Base-by-base conservation (phyloP, 2,329 filamentous ascomycete species). In the Canariomyces notabilis region DNA sequence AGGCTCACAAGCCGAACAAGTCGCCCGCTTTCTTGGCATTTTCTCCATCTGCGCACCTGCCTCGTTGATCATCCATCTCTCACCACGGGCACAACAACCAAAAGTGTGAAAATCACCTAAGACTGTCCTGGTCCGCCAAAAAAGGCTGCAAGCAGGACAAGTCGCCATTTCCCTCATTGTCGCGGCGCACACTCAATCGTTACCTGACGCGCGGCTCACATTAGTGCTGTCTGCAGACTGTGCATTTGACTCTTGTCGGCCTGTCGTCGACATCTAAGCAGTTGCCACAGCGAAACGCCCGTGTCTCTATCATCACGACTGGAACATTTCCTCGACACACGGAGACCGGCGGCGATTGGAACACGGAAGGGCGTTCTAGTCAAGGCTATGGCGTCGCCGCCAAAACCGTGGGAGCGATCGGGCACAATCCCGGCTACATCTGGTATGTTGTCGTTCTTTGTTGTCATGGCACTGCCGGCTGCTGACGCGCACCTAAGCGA, bases 361-460 rank as follows among this genome's bases (percentile, higher is more conserved):
- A 7, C 21, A 37, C 38, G 39, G 39, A 21, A 20, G 14, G 26
- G 12, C 32, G 14, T 26, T 37, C 42, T 39, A 49, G 18, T 14
- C 31, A 29, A 64, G 66, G 50, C 67, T 53, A 82, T 82, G 76
- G 79, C 79, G 54, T 96, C 91, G 67, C 93, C 93, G 63, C 93
- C 93, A 46, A 98, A 98, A 71, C 93, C 93, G 37, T 98, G 93
- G 93, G 93, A 98, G 72, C 80, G 85, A 67, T 78, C 83, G 56
- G 85, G 84, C 68, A 78, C 80, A 52, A 74, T 74, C 57, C 62
- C 71, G 55, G 62, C 61, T 38, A 53, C 61, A 62, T 63, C 73
- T 61, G 67, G 77, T 82, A 70, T 60, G 73, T 69, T n/a, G 51
- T 49, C 42, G 11, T 16, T 16, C 18, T 21, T 38, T 48, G 23